Evolutionary conservation across 129 eudicot species (phyloP), one percentile per base, ranked within the genome.

Genomic region (Glebionis coronaria): DNA sequence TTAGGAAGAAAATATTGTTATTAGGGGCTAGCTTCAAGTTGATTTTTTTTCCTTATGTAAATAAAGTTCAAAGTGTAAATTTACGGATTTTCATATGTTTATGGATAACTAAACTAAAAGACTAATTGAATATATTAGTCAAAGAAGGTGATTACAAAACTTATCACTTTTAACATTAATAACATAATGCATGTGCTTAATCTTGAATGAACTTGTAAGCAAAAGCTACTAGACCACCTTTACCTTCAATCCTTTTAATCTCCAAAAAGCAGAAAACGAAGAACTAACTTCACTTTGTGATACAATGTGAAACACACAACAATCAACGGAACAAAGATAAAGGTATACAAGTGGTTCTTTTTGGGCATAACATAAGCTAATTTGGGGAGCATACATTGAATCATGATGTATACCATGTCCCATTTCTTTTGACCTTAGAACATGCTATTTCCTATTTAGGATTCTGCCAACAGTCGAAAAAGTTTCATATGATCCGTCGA

Each of bases 391-490:
- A 53, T 53, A 53, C 58, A 53, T 53, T 47, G 75, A 59, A 64
- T 58, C 55, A 62, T 61, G 67, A 35, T 38, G 49, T 47, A 47
- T 53, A 54, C 42, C 73, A 65, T 55, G 59, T 73, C 72, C 56
- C 72, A 44, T 64, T 44, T 44, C 51, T 73, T 64, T 73, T 64
- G 78, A 73, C 56, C 25, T 44, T 49, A 15, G 27, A 69, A 73
- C 72, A 56, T 65, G 78, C 38, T 42, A 44, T 73, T 59, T 42
- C 66, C 78, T 28, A 65, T 65, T 64, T 56, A 12, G 21, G 78
- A 73, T 65, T 65, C 66, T 56, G 46, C 72, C 56, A 73, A 73
- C 58, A 64, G 65, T 73, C 40, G 47, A 73, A 44, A 47, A 65
- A 65, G 72, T 56, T 46, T 56, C 66, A 6, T 14, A 65, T 44